Evolutionary conservation across 1,284 basidiomycete genomes (phyloP).

Genomic region (Taiwanofungus camphoratus): DNA sequence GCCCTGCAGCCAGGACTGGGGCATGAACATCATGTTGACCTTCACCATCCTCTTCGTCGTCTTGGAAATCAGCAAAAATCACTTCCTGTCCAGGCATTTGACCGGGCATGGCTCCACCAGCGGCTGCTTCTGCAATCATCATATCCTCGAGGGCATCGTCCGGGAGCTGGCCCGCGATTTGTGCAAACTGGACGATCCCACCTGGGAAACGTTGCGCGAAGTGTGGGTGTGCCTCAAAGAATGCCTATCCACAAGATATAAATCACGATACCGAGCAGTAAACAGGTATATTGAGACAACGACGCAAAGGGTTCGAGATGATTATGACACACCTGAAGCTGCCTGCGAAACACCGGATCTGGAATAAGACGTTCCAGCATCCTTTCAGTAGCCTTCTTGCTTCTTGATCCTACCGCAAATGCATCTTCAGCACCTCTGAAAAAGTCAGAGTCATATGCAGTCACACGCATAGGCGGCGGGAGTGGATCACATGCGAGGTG

Average conservation of each 20-base stretch:
- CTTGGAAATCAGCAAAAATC: conserved; percentile 20
- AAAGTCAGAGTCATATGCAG: conserved; percentile 64
- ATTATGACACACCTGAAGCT: conserved; percentile 45
- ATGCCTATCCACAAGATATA: conserved; percentile 30
- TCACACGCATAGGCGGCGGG: conserved; percentile 57
- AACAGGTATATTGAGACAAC: not conserved
- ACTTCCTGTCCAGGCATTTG: conserved; percentile 23
- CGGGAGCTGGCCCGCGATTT: conserved; percentile 50
- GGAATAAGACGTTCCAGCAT: conserved; percentile 51
- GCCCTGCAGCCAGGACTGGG: conserved; percentile 2
- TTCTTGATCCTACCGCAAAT: conserved; percentile 29
- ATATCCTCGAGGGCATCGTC: conserved; percentile 53
- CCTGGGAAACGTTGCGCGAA: conserved; percentile 55
- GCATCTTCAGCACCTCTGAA: conserved; percentile 61
- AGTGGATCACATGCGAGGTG: conserved; percentile 77
- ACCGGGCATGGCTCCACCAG: conserved; percentile 23
- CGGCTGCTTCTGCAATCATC: conserved; percentile 39
- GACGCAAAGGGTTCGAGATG: too few species aligned
- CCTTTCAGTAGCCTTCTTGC: conserved; percentile 39
- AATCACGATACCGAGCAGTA: not conserved
- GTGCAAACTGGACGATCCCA: conserved; percentile 59
- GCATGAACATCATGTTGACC: not conserved
- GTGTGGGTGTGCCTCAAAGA: conserved; percentile 47
- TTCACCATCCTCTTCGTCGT: conserved; percentile 28
- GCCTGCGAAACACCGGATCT: conserved; percentile 47